Evolutionary conservation across 1,284 basidiomycete genomes (phyloP).

Genomic region (Ustilago lituana): DNA sequence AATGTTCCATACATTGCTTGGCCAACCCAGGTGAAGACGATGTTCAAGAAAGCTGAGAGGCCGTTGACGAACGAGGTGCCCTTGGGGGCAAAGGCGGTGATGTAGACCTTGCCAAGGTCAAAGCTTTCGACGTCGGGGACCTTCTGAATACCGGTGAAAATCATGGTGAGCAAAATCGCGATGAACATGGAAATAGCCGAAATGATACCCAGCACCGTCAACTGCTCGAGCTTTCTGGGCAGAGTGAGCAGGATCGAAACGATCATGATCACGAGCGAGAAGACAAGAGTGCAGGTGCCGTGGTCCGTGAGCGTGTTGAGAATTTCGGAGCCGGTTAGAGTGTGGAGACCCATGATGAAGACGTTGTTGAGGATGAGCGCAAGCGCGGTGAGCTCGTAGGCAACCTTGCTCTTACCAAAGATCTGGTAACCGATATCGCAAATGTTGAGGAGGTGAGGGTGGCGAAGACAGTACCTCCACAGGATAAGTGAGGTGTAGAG

Average conservation of each 20-base stretch:
- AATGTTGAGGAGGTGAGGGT: slow-evolving; percentile 73
- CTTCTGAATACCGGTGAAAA: slow-evolving; percentile 55
- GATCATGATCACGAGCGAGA: slow-evolving; percentile 69
- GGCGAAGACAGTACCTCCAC: slow-evolving; percentile 73
- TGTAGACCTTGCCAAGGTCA: slow-evolving; percentile 34
- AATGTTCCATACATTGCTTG: slow-evolving; percentile 72
- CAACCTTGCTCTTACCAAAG: slow-evolving; percentile 70
- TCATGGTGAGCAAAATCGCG: slow-evolving; percentile 54
- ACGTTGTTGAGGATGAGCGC: slow-evolving; percentile 62
- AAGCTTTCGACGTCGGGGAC: slow-evolving; percentile 43
- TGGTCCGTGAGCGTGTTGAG: slow-evolving; percentile 73
- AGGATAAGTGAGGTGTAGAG: slow-evolving; percentile 67
- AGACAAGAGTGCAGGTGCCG: slow-evolving; percentile 73
- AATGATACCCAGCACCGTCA: slow-evolving; percentile 56
- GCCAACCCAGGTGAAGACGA: slow-evolving; percentile 73
- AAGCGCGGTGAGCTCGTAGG: slow-evolving; percentile 69
- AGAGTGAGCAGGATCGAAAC: slow-evolving; percentile 54
- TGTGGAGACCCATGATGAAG: slow-evolving; percentile 58
- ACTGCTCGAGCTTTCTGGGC: slow-evolving; percentile 59
- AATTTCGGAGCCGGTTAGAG: slow-evolving; percentile 68
- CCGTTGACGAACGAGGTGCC: slow-evolving; percentile 74
- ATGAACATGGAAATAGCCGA: slow-evolving; percentile 61
- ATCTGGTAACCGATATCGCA: slow-evolving; percentile 75
- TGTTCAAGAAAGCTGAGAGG: slow-evolving; percentile 69
- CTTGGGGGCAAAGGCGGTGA: slow-evolving; percentile 55